Conservation (phyloP, 768 basidiomycete species). For the Dictyophora rubrovolvata region DNA sequence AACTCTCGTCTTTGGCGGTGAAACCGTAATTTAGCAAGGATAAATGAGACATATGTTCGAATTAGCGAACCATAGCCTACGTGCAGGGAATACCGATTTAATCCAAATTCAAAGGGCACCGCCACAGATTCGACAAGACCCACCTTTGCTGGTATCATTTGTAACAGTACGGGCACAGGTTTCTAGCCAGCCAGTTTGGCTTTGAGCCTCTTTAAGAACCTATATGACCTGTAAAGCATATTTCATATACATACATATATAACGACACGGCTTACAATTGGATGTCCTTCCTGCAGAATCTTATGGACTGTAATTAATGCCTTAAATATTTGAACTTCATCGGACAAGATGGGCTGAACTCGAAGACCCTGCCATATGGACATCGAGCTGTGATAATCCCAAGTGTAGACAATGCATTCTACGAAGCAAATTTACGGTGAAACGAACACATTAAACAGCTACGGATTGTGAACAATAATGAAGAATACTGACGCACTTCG, state of each 20-base stretch:
- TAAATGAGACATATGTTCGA: slow-evolving; percentile 91
- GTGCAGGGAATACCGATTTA: not conserved
- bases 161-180: slow-evolving; percentile 90
- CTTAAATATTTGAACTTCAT: slow-evolving; percentile 98
- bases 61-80: slow-evolving; percentile 89
- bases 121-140: not conserved
- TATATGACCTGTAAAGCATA: slow-evolving; percentile 23
- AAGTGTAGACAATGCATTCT: slow-evolving; percentile 99
- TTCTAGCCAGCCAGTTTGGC: slow-evolving; percentile 96
- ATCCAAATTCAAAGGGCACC: not conserved
- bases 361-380: slow-evolving; percentile 97
- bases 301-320: slow-evolving; percentile 96
- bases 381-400: slow-evolving; percentile 97
- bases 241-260: not conserved
- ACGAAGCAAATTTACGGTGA: not conserved
- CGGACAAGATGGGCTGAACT: slow-evolving; percentile 92
- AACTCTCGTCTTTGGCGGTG: slow-evolving; percentile 95
- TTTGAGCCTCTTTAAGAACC: slow-evolving; percentile 97
- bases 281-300: slow-evolving; percentile 95
- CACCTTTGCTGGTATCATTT: slow-evolving; percentile 69
- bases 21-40: slow-evolving; percentile 93
- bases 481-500: slow-evolving; percentile 46
- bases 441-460: not conserved
- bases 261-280: slow-evolving; percentile 48
- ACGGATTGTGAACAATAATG: not conserved